phyloP scores from a whole-genome alignment of 2,329 filamentous ascomycete species.

The Arthrobotrys sinensis region DNA sequence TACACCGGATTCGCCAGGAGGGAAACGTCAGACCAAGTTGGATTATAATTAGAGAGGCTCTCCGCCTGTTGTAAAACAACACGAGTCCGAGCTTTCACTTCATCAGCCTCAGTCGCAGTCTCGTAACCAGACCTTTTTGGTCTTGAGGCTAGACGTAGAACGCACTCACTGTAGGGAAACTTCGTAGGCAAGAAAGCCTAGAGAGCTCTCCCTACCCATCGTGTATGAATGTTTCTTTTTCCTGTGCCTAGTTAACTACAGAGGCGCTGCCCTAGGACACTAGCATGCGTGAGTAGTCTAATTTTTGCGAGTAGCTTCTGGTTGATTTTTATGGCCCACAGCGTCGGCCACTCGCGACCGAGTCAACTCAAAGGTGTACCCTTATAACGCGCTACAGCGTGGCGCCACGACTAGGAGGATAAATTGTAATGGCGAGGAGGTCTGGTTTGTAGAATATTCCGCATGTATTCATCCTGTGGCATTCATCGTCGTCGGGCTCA shows the following conservation, averaged over 20 bases:
- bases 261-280: neutral
- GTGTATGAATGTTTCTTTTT: neutral
- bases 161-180: too few species aligned
- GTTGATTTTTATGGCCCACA: neutral
- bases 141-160: too few species aligned
- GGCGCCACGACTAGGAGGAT: slow-evolving; percentile 3
- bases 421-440: neutral
- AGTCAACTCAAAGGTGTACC: neutral
- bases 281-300: neutral
- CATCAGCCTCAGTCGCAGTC: neutral
- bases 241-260: slow-evolving; percentile 8
- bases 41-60: too few species aligned
- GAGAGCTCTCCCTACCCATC: too few species aligned
- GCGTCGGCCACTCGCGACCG: slow-evolving; percentile 2
- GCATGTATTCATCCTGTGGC: too few species aligned
- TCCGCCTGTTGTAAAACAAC: too few species aligned
- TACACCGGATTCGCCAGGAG: neutral
- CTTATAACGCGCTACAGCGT: neutral
- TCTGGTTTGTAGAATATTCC: too few species aligned
- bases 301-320: neutral
- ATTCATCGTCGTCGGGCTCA: too few species aligned
- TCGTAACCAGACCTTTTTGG: too few species aligned
- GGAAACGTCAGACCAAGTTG: slow-evolving; percentile 3
- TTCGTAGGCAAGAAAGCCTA: too few species aligned
- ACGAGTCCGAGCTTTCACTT: too few species aligned